Conservation (phyloP, 441 rosid genomes). For the Melastoma candidum region DNA sequence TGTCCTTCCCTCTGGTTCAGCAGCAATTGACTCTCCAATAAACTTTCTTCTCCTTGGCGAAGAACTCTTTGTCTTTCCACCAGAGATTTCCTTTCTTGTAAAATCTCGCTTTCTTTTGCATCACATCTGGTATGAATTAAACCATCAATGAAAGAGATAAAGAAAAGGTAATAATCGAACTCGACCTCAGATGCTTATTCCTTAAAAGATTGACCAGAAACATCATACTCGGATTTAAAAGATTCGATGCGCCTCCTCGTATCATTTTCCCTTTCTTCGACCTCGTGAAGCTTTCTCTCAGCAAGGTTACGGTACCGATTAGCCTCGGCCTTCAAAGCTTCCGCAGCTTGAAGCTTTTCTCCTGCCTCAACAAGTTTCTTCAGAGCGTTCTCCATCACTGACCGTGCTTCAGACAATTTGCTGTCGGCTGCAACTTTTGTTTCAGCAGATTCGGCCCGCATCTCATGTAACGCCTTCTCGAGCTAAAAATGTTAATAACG, state of each 20-base stretch:
- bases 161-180: constrained; percentile 2
- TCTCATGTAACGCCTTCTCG: constrained; percentile 91
- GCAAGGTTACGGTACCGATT: constrained; percentile 55
- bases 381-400: constrained; percentile 60
- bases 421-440: constrained; percentile 67
- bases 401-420: constrained; percentile 55
- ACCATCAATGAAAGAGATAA: constrained; percentile 6
- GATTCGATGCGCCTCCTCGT: constrained; percentile 42
- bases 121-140: constrained; percentile 48
- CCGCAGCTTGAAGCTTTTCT: constrained; percentile 51
- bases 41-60: constrained; percentile 70
- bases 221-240: constrained; percentile 58
- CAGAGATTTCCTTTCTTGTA: constrained; percentile 52
- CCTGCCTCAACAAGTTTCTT: constrained; percentile 60
- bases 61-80: constrained; percentile 63
- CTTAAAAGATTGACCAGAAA: too few relatives aligned
- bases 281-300: constrained; percentile 80
- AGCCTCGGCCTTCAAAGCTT: constrained; percentile 64
- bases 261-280: constrained; percentile 77
- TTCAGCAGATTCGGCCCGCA: constrained; percentile 92
- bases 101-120: constrained; percentile 61
- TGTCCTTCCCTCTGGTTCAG: constrained; percentile 85
- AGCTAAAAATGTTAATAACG: constrained; percentile 35
- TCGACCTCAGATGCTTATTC: background rate
- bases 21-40: constrained; percentile 63